Evolutionary conservation across 179 eudicot species (phyloP), one percentile per base, ranked within the genome.

Genomic region (Monotropa hypopitys): DNA sequence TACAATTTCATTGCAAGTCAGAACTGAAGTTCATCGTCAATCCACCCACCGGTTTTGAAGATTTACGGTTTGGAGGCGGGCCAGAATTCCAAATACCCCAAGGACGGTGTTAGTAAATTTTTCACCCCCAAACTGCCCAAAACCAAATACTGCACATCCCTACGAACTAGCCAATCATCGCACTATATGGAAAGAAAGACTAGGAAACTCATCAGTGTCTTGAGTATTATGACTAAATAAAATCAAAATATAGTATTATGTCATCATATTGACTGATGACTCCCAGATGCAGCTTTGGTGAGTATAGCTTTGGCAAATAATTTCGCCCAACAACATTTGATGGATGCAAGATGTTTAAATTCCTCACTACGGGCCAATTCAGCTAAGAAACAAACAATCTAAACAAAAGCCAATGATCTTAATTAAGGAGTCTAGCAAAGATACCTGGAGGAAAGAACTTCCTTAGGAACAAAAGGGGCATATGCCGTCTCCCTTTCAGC

Each of bases 401-500:
- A 11, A 38, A 9, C 47, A 38, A 5, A 23, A 23, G 30, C 35
- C 3, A 43, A 28, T 26, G 62, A 47, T 32, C 32, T 23, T 57
- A 49, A 33, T 47, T 47, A 46, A 65, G 45, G 20, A 71, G 76
- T 50, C 38, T 16, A 23, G 61, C 72, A 28, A 66, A 76, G 2
- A 21, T 80, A 82, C 88, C 86, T 77, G 46, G 79, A 62, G 7
- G 80, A 67, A 78, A 70, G 66, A 78, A 74, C 77, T 38, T 51
- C 77, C 33, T 81, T 33, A 50, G 84, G 78, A 46, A 76, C 75
- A 4, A 65, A 78, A 47, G 87, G 83, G 75, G 82, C 66, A 66
- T 80, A 84, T 2, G 82, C 75, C 4, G 83, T 70, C 68, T 84
- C 85, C 80, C 81, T 80, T 54, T 86, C 85, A 72, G 85, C 80